Base-by-base conservation (phyloP, 2,329 filamentous ascomycete species). In the Chaetomiaceae sp. region DNA sequence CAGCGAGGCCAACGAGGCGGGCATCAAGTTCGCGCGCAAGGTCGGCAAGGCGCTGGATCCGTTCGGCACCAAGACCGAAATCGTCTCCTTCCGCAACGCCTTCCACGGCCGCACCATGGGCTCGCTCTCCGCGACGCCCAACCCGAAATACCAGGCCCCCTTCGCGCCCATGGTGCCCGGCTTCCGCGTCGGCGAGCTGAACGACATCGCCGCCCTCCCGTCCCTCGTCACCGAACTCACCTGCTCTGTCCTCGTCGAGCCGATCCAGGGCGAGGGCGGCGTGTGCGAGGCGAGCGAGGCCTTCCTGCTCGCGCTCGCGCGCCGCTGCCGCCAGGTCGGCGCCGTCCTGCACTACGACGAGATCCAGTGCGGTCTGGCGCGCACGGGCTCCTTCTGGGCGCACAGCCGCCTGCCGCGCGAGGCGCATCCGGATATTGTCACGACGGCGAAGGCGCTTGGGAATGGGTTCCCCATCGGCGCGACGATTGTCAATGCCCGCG, bases 101-200 rank as follows among this genome's bases (percentile, higher is more conserved):
- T 98, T 98, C 75, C 93, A 98, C 67, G 93, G 93, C 58, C 84
- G 93, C 49, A 97, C 93, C 14, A 95, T 97, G 88, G 93, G 93
- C 42, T 83, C 84, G 48, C 71, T 98, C 36, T 95, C 88, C n/a
- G 93, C 93, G 10, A 98, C 93, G 5, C 93, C 90, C 38, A 98
- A 97, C 69, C 88, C 89, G 15, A 98, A 98, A 67, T 98, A 98
- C 69, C 93, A 98, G 69, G 80, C 84, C 57, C 93, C 93, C 0
- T 98, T 98, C 63, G 75, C 87, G 12, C 93, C 93, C 30, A 96
- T 98, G 90, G 72, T 98, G 1, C 91, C 93, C 0, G 93, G 93
- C 2, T 97, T 95, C 72, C 81, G 73, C 62, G 88, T 93, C 61
- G 91, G 88, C 42, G 83, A 72, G 7, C 94, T 83, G 72, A 97